Percentiles rank a stretch among this genome's conserved stretches.
Evolutionary conservation across 768 basidiomycete genomes (phyloP).

Genomic region (Boletales sp.): DNA sequence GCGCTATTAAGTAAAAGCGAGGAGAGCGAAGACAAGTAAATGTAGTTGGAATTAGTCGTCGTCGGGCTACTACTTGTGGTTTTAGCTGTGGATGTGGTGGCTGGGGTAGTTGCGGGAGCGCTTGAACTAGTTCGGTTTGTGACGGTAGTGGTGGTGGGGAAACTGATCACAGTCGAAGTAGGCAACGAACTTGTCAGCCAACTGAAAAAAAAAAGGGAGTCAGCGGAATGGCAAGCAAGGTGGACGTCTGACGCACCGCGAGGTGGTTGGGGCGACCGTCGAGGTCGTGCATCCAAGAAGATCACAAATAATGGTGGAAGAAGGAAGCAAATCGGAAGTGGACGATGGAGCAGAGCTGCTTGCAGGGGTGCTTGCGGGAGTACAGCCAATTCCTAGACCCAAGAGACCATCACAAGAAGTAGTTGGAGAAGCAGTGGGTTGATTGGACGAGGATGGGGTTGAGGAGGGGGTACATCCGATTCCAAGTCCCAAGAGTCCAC

Average conservation of each 20-base stretch:
- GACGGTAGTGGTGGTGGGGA: conserved; percentile 24
- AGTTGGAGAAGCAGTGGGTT: neutral
- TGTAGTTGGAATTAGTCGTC: conserved; percentile 25
- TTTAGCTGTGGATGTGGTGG: conserved; percentile 6
- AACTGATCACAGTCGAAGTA: conserved; percentile 28
- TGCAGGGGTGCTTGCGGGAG: neutral
- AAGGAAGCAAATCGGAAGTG: neutral
- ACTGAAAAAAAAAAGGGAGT: no score
- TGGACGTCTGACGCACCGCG: conserved; percentile 9
- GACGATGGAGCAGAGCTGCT: neutral
- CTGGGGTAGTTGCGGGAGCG: neutral
- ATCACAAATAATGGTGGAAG: conserved; percentile 16
- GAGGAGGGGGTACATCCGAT: conserved; percentile 5
- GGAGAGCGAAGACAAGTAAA: conserved; percentile 32
- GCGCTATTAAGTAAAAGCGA: conserved; percentile 31
- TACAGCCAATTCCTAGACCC: neutral
- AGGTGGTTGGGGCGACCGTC: conserved; percentile 5
- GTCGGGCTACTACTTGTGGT: conserved; percentile 13
- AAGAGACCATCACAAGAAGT: conserved; percentile 8
- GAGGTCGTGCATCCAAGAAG: conserved; percentile 15
- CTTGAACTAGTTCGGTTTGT: neutral
- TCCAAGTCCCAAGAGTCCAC: conserved; percentile 16
- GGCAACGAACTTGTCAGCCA: conserved; percentile 1
- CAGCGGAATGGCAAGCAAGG: no score
- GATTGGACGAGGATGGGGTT: neutral